A percentile compares a stretch with the other conserved stretches of the same genome.
phyloP scores from a whole-genome alignment of 2,329 filamentous ascomycete genomes.

The Colletotrichum truncatum region DNA sequence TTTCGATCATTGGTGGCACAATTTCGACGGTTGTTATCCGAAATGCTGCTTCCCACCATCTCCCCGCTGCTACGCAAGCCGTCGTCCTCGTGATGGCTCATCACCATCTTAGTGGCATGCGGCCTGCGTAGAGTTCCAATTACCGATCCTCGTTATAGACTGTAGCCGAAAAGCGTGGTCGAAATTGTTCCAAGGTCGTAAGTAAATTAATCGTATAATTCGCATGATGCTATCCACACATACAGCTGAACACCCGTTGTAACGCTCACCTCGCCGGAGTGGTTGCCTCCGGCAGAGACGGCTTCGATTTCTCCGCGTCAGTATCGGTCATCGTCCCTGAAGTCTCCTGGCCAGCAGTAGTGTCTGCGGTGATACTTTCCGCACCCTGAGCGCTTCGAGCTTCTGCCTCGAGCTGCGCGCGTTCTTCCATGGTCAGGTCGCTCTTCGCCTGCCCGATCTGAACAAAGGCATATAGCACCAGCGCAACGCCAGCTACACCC shows the following conservation, averaged over 20 bases:
- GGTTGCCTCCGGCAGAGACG: background rate
- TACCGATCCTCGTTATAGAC: background rate
- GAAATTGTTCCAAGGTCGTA: background rate
- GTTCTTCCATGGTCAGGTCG: constrained; percentile 33
- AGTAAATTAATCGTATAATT: background rate
- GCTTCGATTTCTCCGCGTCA: constrained; percentile 4
- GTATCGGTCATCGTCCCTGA: constrained; percentile 14
- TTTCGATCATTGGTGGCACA: background rate
- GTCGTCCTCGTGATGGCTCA: background rate
- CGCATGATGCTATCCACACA: too few species aligned
- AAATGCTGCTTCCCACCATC: background rate
- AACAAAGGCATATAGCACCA: constrained; percentile 66
- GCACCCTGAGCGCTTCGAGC: background rate
- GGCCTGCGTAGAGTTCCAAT: background rate
- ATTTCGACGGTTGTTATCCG: background rate
- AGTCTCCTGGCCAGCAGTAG: background rate
- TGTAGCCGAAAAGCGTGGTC: background rate
- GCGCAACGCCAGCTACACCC: constrained; percentile 59
- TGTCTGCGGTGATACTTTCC: background rate
- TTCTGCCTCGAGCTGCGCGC: constrained; percentile 28
- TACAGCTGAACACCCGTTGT: background rate
- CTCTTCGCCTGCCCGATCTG: constrained; percentile 35
- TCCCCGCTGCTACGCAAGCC: background rate
- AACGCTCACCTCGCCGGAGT: background rate
- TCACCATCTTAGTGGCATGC: background rate